phyloP scores from a whole-genome alignment of 2,329 filamentous ascomycete genomes.

The Clathrospora elynae region DNA sequence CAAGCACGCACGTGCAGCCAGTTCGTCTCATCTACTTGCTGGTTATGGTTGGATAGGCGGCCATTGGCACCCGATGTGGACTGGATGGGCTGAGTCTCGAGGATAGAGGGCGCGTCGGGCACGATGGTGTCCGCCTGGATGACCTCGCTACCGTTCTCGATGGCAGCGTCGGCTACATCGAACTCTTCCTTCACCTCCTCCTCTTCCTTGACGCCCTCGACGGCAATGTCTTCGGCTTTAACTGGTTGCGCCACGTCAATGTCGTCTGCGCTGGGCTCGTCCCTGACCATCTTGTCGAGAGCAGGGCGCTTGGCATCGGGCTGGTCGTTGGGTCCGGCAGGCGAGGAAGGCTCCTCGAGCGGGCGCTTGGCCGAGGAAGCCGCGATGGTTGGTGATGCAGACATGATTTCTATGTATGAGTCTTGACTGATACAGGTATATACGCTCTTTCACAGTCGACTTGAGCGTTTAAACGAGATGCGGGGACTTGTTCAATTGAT shows the following conservation, averaged over 20 bases:
- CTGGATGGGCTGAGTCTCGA: conserved; percentile 64
- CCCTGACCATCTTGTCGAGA: conserved; percentile 86
- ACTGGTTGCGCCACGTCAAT: conserved; percentile 49
- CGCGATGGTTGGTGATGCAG: conserved; percentile 54
- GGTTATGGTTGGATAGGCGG: conserved; percentile 53
- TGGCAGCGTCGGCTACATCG: conserved; percentile 33
- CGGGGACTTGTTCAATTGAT: conserved; percentile 46
- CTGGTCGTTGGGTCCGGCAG: conserved; percentile 86
- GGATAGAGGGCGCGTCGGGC: conserved; percentile 60
- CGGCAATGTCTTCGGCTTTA: conserved; percentile 40
- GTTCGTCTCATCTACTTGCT: conserved; percentile 81
- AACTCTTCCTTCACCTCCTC: conserved; percentile 34
- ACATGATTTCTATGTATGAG: conserved; percentile 49
- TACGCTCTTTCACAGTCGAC: conserved; percentile 42
- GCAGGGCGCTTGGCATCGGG: conserved; percentile 97
- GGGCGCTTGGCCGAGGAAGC: conserved; percentile 83
- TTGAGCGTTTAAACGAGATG: conserved; percentile 34
- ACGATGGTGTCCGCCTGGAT: conserved; percentile 72
- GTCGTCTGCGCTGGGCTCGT: conserved; percentile 59
- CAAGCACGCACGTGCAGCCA: conserved; percentile 98
- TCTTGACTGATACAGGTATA: conserved; percentile 24
- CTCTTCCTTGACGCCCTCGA: conserved; percentile 42
- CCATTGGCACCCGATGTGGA: conserved; percentile 62
- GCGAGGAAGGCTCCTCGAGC: conserved; percentile 94
- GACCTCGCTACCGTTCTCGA: conserved; percentile 60